A percentile compares a stretch with the other conserved stretches of the same genome.
Evolutionary conservation across 2,329 filamentous ascomycete species (phyloP).

Genomic region (Sarocladium brachiariae): DNA sequence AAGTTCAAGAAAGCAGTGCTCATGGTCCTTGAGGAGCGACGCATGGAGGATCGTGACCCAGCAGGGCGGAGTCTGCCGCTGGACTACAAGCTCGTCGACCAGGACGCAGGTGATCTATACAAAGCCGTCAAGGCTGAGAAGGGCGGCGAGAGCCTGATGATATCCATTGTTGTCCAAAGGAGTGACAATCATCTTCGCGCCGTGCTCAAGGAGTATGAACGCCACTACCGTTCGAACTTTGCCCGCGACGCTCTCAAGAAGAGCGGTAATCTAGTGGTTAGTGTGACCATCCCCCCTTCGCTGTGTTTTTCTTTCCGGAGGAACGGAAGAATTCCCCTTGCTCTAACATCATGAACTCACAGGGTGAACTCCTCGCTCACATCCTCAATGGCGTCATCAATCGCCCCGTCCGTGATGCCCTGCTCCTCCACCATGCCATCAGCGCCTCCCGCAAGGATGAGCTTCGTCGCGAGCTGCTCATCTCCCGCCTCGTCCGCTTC

Average conservation of each 20-base stretch:
- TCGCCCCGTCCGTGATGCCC: constrained; percentile 83
- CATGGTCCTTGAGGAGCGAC: constrained; percentile 70
- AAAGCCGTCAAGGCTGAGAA: constrained; percentile 62
- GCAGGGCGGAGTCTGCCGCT: constrained; percentile 50
- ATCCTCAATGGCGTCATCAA: constrained; percentile 97
- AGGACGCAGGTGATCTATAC: constrained; percentile 68
- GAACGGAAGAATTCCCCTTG: too few species aligned
- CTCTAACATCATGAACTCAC: too few species aligned
- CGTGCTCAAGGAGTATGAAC: constrained; percentile 70
- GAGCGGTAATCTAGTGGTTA: constrained; percentile 85
- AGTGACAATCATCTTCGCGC: constrained; percentile 78
- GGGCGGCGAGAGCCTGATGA: constrained; percentile 83
- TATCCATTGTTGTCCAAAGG: constrained; percentile 72
- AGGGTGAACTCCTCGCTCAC: constrained; percentile 93
- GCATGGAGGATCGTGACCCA: constrained; percentile 75
- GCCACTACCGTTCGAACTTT: constrained; percentile 70
- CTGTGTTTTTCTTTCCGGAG: too few species aligned
- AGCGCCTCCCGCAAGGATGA: constrained; percentile 63
- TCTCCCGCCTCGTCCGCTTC: constrained; percentile 77
- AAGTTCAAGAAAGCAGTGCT: constrained; percentile 91
- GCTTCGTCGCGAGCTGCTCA: constrained; percentile 77
- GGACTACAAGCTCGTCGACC: constrained; percentile 54
- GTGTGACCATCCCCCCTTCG: constrained; percentile 22
- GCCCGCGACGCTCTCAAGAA: constrained; percentile 80
- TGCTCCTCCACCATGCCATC: constrained; percentile 86